Conservation (phyloP, 768 basidiomycete species). For the Glaciozyma martinii region DNA sequence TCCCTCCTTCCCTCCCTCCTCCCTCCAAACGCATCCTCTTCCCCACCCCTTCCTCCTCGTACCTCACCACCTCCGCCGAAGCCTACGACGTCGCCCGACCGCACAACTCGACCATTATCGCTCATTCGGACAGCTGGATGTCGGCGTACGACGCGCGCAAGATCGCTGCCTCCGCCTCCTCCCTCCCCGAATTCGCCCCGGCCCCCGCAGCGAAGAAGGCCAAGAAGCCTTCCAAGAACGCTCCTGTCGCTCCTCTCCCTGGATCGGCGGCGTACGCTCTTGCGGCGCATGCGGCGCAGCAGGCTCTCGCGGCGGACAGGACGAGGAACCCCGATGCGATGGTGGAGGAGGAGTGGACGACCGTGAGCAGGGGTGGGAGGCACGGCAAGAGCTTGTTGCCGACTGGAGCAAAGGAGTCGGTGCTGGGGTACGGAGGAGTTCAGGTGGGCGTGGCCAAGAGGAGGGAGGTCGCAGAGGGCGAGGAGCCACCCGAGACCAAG, state of each 20-base stretch:
- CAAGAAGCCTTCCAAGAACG: not conserved
- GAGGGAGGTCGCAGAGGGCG: not conserved
- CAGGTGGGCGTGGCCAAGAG: slow-evolving; percentile 16
- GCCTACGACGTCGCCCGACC: slow-evolving; percentile 12
- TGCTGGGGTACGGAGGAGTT: slow-evolving; percentile 23
- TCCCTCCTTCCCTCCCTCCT: slow-evolving; percentile 14
- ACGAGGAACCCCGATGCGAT: slow-evolving; percentile 20
- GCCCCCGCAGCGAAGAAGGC: not conserved
- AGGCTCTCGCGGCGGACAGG: not conserved
- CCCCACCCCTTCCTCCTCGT: slow-evolving; percentile 4
- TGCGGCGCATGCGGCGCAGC: slow-evolving; percentile 11
- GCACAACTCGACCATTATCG: not conserved
- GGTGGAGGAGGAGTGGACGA: slow-evolving; percentile 23
- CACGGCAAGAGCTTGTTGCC: slow-evolving; percentile 26
- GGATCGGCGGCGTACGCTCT: slow-evolving; percentile 25
- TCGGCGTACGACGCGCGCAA: slow-evolving; percentile 13
- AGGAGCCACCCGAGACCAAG: slow-evolving; percentile 10
- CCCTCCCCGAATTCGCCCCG: not conserved
- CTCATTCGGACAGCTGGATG: slow-evolving; percentile 29
- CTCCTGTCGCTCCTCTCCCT: slow-evolving; percentile 9
- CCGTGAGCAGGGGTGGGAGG: slow-evolving; percentile 22
- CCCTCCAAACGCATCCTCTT: slow-evolving; percentile 1
- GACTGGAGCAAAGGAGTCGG: slow-evolving; percentile 3
- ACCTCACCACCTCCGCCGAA: slow-evolving; percentile 5
- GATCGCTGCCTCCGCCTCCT: not conserved